Percentiles rank a stretch among this genome's conserved stretches.
Conservation (phyloP, 179 eudicot species). For the Drosera spatulata region DNA sequence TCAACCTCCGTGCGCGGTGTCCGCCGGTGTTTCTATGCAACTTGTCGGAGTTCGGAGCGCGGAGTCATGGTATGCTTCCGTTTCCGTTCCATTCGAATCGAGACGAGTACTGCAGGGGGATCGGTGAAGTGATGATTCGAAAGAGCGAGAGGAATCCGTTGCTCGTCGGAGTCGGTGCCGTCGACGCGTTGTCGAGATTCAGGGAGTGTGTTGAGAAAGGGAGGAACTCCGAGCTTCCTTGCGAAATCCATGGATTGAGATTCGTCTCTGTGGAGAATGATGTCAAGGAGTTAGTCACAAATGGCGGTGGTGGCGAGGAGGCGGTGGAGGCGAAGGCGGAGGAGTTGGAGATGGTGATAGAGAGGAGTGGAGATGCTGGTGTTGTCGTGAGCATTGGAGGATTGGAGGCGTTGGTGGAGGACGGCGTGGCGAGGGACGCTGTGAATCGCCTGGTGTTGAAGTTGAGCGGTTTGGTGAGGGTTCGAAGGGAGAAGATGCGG, state of each 20-base stretch:
- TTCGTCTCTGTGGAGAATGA: constrained; percentile 36
- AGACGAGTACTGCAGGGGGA: constrained; percentile 38
- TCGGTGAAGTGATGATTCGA: constrained; percentile 41
- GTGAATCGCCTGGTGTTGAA: constrained; percentile 27
- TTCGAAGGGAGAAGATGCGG: constrained; percentile 46
- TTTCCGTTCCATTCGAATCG: constrained; percentile 28
- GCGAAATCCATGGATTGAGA: constrained; percentile 33
- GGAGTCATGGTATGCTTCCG: constrained; percentile 10
- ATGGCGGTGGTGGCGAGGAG: constrained; percentile 17
- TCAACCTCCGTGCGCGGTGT: constrained; percentile 17
- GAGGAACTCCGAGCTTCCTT: constrained; percentile 22
- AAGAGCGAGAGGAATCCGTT: constrained; percentile 48
- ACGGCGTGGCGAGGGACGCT: constrained; percentile 11
- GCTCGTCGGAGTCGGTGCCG: constrained; percentile 55
- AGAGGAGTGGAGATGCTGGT: constrained; percentile 18
- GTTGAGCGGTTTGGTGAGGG: constrained; percentile 32
- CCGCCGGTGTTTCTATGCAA: constrained; percentile 55
- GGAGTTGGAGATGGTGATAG: constrained; percentile 30
- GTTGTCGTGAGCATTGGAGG: constrained; percentile 50
- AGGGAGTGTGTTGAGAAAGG: constrained; percentile 22
- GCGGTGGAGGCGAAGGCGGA: constrained; percentile 33
- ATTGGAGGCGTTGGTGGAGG: constrained; percentile 34
- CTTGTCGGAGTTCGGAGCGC: constrained; percentile 24
- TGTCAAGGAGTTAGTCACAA: constrained; percentile 27
- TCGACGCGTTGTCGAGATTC: constrained; percentile 41